A percentile compares a stretch with the other conserved stretches of the same genome.
Conservation (phyloP, 2,329 filamentous ascomycete species). For the Cordyceps pruinosa region DNA sequence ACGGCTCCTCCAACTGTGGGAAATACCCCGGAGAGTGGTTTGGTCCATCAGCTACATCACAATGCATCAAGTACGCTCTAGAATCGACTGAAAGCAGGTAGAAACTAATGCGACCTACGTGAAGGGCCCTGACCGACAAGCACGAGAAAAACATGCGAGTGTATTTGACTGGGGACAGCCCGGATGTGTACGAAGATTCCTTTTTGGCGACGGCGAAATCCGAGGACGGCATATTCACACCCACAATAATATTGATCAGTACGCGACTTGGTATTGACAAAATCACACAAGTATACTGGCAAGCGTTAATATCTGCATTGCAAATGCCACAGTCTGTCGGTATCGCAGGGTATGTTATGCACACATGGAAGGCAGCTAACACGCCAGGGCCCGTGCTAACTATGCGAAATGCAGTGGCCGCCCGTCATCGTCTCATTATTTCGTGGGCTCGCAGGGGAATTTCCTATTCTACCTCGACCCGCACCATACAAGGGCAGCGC, state of each 20-base stretch:
- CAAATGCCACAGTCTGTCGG: constrained; percentile 91
- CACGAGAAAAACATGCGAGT: constrained; percentile 63
- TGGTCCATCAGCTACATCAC: constrained; percentile 90
- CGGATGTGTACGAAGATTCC: constrained; percentile 87
- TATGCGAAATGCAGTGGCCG: constrained; percentile 57
- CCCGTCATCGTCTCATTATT: constrained; percentile 74
- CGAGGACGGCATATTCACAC: constrained; percentile 60
- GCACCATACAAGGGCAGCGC: constrained; percentile 71
- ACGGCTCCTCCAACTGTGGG: constrained; percentile 79
- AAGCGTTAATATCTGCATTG: constrained; percentile 77
- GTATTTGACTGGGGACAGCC: constrained; percentile 82
- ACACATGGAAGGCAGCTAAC: constrained; percentile 1
- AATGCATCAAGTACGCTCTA: constrained; percentile 75
- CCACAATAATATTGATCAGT: constrained; percentile 82
- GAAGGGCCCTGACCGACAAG: constrained; percentile 66
- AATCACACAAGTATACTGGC: constrained; percentile 90
- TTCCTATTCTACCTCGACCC: constrained; percentile 93
- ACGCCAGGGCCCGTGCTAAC: background rate
- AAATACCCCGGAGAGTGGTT: constrained; percentile 99
- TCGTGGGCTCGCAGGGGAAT: constrained; percentile 57
- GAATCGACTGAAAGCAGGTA: background rate
- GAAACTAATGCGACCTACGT: constrained; percentile 14
- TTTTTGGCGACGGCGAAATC: constrained; percentile 72
- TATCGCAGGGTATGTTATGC: constrained; percentile 70
- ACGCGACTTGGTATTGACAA: constrained; percentile 89